These are phyloP conservation scores for Zymoseptoria pseudotritici DNA, from an alignment of 2,329 filamentous ascomycete genomes.

Conservation along the genomic window DNA sequence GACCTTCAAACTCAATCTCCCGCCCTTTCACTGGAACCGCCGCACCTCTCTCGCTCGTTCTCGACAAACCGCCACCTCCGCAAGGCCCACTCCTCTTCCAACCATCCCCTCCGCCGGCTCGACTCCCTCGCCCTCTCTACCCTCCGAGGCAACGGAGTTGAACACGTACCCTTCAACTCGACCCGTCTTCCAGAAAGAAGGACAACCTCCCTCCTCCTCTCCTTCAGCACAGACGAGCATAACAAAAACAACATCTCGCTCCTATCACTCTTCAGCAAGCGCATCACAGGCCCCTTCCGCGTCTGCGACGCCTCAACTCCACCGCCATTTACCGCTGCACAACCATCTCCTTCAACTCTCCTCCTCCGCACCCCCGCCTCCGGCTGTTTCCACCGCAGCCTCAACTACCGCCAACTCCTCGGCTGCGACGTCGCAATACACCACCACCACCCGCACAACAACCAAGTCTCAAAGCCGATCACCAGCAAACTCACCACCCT, in stretches of 20 bases:
- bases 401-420: background rate
- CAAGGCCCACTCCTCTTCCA: background rate
- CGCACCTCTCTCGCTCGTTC: conserved; percentile 4
- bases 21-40: conserved; percentile 4
- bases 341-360: background rate
- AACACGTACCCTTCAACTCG: background rate
- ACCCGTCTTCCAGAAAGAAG: background rate
- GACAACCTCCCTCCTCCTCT: background rate
- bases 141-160: background rate
- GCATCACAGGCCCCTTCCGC: background rate
- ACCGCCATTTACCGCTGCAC: background rate
- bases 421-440: background rate
- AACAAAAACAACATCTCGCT: conserved; percentile 1
- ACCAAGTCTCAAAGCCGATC: background rate
- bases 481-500: background rate
- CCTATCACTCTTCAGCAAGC: background rate
- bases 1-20: background rate
- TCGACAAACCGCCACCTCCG: too few species aligned
- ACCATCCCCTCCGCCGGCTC: background rate
- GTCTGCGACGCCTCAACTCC: background rate
- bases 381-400: background rate
- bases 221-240: background rate
- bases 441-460: background rate
- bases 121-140: background rate
- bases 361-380: background rate